Base-by-base conservation (phyloP, 1,284 basidiomycete species). In the Cryptococcus sp. region DNA sequence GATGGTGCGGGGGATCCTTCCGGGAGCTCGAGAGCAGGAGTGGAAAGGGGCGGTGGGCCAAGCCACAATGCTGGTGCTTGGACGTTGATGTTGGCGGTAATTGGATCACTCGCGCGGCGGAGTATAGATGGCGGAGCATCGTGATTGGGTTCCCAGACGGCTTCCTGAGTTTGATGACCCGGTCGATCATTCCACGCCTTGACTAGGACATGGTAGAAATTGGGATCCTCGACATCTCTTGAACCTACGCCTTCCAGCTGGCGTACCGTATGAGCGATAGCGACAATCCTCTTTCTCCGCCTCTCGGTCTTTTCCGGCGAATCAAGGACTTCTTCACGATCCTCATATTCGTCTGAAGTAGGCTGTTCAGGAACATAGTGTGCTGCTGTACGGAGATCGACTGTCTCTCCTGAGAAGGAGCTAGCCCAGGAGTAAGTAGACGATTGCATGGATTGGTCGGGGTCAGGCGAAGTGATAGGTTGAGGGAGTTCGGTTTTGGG, bases 381-480 rank as follows among this genome's bases (percentile, higher is more conserved):
- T 1, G 70, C 68, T 2, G 70, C 66, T 15, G 61, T 54, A 1
- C 68, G 60, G 16, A 72, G 56, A 38, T 72, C 70, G 22, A 50
- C 55, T 1, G 70, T 70, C 55, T 72, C 70, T 23, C 70, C 70
- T 4, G 68, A 70, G 57, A 72, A 72, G 3, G 57, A 61, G 5
- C 64, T 65, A 4, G 70, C 70, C 70, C 70, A 72, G 1, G 68
- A 70, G 54, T 72, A 72, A 7, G 70, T 58, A 5, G 60, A 70
- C 15, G 67, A 66, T 43, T 61, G 58, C 25, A 58, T 39, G 6
- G 63, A 64, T 17, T 53, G 29, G 19, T 58, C 58, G n/a, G 52
- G 52, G 19, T 46, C 34, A 19, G 55, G 47, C 17, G 26, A 41
- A 37, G 22, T 38, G 26, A 26, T 11, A 8, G 19, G 25, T 11